These are phyloP conservation scores for Kitagawia praeruptora DNA, from an alignment of 129 eudicot species.

Conservation along the genomic window DNA sequence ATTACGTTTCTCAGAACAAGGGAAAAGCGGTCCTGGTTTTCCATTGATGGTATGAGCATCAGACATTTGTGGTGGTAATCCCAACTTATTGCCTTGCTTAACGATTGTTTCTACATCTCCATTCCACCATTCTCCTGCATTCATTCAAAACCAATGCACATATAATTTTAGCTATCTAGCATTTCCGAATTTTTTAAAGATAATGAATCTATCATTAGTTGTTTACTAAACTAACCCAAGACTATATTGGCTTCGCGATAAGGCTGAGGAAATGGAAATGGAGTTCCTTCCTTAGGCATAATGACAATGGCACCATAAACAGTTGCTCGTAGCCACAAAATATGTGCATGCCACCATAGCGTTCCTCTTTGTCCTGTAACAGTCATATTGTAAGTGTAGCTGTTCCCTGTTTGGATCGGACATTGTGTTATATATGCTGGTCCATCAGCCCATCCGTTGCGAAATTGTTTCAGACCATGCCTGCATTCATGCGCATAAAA, in stretches of 20 bases:
- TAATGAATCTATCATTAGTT: background rate
- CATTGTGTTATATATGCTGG: constrained; percentile 49
- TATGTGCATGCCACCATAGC: constrained; percentile 48
- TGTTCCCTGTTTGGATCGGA: constrained; percentile 31
- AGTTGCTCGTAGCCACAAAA: constrained; percentile 43
- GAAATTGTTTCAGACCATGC: constrained; percentile 47
- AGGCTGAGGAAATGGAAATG: constrained; percentile 42
- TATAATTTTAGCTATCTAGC: background rate
- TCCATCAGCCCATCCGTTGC: constrained; percentile 50
- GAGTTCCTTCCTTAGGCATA: constrained; percentile 40
- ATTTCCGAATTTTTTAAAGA: background rate
- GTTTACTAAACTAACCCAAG: constrained; percentile 2
- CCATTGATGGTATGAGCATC: constrained; percentile 56
- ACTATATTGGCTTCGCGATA: constrained; percentile 21
- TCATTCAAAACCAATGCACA: background rate
- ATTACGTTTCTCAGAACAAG: constrained; percentile 42
- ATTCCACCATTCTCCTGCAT: constrained; percentile 45
- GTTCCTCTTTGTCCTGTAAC: constrained; percentile 41
- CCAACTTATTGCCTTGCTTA: constrained; percentile 39
- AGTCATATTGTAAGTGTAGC: constrained; percentile 34
- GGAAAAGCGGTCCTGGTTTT: constrained; percentile 44
- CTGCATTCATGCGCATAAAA: constrained; percentile 13
- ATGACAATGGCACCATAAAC: constrained; percentile 49
- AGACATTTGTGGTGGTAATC: constrained; percentile 37
- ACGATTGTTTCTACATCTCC: constrained; percentile 38